Base-by-base conservation (phyloP, 495 filamentous ascomycete genomes). In the Collariella sp. region DNA sequence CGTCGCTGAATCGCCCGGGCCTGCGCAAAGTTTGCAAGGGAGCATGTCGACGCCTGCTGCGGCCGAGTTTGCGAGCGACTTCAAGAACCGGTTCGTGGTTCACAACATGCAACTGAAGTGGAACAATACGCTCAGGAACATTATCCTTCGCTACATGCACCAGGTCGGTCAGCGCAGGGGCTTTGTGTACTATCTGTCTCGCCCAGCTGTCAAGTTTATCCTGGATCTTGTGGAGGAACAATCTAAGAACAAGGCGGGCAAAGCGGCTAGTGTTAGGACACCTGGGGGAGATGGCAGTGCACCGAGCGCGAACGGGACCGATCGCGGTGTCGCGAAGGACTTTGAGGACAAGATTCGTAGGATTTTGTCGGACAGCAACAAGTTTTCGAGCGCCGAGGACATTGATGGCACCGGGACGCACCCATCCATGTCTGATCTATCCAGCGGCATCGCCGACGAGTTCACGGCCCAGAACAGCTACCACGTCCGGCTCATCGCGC, bases 81-180 rank as follows among this genome's bases (percentile, higher is more conserved):
- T 96, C 79, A 94, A 94, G 69, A 98, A 98, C 62, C 85, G 94
- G 18, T 98, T 98, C 72, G 89, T 97, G 59, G 84, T 97, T 22
- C 93, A 98, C 74, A 98, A 97, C 64, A 81, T 89, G 61, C 93
- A 98, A 62, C 73, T 97, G 29, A 98, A 98, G 67, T 98, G 93
- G 93, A 97, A 94, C 70, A 97, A 98, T 64, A 83, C 90, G 2
- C 74, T 97, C 19, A 81, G 93, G 36, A 96, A 98, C 64, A 96
- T 96, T 62, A 94, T 98, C 29, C 77, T 98, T 7, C 87, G 94
- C 23, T 98, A 98, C 65, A 93, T 93, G 52, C 94, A 98, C 60
- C 94, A 96, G 72, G 91, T 95, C 55, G 91, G 90, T 67, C 93
- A 98, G 70, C 78, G 93, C 36, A 85, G 93, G 50, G 93, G 93